These are phyloP conservation scores for Fusarium tricinctum DNA, from an alignment of 2,329 filamentous ascomycete species.

Conservation along the genomic window DNA sequence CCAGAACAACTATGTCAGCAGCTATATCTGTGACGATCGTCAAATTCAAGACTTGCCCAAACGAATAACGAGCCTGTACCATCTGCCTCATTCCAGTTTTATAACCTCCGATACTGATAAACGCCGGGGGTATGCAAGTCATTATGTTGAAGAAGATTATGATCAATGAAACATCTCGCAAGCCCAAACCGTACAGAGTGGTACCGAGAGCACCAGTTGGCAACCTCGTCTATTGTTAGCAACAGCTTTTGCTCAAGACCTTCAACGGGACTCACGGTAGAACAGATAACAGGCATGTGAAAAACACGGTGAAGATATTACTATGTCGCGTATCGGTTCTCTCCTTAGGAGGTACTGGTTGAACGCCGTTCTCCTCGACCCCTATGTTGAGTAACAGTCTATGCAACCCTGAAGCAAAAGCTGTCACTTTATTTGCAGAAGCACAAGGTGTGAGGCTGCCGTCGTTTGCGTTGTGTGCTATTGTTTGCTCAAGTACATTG, in stretches of 20 bases:
- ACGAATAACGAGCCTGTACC: slow-evolving; percentile 72
- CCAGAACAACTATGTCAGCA: slow-evolving; percentile 15
- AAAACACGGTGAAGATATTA: slow-evolving; percentile 73
- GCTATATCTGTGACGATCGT: neutral
- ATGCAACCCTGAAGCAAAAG: slow-evolving; percentile 58
- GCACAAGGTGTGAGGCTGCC: slow-evolving; percentile 50
- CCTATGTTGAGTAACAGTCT: slow-evolving; percentile 60
- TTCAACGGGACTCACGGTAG: slow-evolving; percentile 63
- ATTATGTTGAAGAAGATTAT: slow-evolving; percentile 71
- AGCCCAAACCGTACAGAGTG: slow-evolving; percentile 64
- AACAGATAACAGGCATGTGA: slow-evolving; percentile 69
- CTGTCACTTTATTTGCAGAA: slow-evolving; percentile 48
- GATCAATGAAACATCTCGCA: slow-evolving; percentile 68
- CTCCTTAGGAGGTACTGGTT: slow-evolving; percentile 67
- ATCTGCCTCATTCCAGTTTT: slow-evolving; percentile 71
- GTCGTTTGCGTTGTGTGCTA: neutral
- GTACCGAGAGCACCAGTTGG: slow-evolving; percentile 72
- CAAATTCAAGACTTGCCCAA: slow-evolving; percentile 57
- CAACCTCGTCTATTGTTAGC: slow-evolving; percentile 56
- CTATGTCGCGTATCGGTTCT: slow-evolving; percentile 66
- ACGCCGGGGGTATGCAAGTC: slow-evolving; percentile 67
- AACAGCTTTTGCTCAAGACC: neutral
- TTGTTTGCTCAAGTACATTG: neutral
- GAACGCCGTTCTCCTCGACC: slow-evolving; percentile 68
- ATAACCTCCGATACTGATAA: slow-evolving; percentile 67